Evolutionary conservation across 2,329 filamentous ascomycete species (phyloP).

Genomic region (Sporothrix mexicana): DNA sequence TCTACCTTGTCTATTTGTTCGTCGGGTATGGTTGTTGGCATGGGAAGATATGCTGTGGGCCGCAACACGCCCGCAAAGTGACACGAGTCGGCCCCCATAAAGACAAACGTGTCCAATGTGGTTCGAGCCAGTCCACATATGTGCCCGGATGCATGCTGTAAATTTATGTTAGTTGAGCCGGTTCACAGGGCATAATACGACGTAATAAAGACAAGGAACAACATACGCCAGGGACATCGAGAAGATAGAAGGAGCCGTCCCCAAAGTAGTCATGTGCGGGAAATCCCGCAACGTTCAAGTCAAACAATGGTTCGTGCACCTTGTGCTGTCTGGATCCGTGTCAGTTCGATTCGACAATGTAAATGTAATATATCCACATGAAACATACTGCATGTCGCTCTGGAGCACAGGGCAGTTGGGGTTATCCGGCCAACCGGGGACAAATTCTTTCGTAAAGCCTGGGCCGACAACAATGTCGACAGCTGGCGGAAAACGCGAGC

Average conservation of each 20-base stretch:
- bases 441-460: background rate
- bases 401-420: background rate
- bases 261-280: background rate
- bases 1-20: background rate
- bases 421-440: background rate
- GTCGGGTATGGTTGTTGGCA: background rate
- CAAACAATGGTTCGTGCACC: background rate
- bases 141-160: conserved; percentile 1
- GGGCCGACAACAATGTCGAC: conserved; percentile 16
- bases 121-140: conserved; percentile 19
- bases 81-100: conserved; percentile 8
- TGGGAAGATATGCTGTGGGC: background rate
- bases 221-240: conserved; percentile 13
- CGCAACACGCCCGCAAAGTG: conserved; percentile 2
- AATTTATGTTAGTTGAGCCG: background rate
- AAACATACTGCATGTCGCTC: conserved; percentile 9
- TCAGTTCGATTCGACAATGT: no score
- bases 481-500: background rate
- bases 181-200: background rate
- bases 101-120: conserved; percentile 7
- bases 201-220: no score
- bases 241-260: conserved; percentile 20
- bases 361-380: no score
- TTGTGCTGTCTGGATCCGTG: no score
- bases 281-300: background rate